Evolutionary conservation across 208 protist species (phyloP).

Genomic region (Wallacemonas sp.): DNA sequence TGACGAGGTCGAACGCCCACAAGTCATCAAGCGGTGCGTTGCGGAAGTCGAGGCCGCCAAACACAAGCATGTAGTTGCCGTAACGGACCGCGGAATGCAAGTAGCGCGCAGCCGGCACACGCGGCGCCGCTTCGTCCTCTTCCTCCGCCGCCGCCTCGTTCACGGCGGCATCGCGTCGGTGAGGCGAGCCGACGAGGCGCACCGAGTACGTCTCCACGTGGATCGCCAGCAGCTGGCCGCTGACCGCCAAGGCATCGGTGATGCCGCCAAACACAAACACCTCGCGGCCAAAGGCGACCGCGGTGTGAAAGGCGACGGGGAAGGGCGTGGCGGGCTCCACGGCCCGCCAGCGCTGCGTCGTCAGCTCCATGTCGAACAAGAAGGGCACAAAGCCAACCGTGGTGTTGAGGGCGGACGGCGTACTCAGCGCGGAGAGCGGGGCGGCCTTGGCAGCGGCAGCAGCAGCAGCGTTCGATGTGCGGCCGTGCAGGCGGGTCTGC

Average conservation of each 20-base stretch:
- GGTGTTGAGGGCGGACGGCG: constrained; percentile 5
- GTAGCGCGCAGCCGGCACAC: constrained; percentile 43
- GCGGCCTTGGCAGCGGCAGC: background rate
- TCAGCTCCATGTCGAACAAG: constrained; percentile 83
- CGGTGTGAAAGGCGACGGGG: constrained; percentile 77
- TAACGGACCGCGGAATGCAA: constrained; percentile 79
- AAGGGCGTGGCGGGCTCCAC: constrained; percentile 60
- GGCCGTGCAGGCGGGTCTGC: background rate
- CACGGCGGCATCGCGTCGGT: background rate
- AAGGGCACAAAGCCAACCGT: constrained; percentile 72
- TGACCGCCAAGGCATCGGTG: constrained; percentile 63
- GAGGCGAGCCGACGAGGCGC: constrained; percentile 34
- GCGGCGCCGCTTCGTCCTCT: background rate
- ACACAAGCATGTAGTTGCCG: constrained; percentile 84
- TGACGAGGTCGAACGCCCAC: constrained; percentile 84
- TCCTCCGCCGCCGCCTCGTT: background rate
- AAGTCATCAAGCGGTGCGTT: constrained; percentile 68
- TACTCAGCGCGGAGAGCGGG: constrained; percentile 1
- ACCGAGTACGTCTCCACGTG: constrained; percentile 55
- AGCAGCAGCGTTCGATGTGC: constrained; percentile 9
- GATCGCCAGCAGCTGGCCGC: constrained; percentile 69
- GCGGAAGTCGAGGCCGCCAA: constrained; percentile 71
- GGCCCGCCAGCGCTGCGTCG: constrained; percentile 67
- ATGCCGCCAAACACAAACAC: constrained; percentile 87
- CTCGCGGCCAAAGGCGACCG: constrained; percentile 47